These are phyloP conservation scores for Phaeotremella fagi DNA, from an alignment of 768 basidiomycete species.

Conservation along the genomic window DNA sequence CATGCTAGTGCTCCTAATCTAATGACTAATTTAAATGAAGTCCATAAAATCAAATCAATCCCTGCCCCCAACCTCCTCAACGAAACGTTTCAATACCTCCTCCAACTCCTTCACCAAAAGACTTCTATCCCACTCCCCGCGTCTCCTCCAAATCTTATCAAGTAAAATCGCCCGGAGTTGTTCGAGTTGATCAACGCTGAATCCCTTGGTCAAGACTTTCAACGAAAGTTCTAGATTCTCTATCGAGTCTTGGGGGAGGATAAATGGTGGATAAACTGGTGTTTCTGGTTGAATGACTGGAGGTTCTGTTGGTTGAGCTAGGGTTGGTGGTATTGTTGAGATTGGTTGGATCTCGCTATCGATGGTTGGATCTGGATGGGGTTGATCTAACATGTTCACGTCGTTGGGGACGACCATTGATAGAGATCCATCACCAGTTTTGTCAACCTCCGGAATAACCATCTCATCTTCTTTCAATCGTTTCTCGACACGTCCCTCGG, in stretches of 20 bases:
- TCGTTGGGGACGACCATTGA: not conserved
- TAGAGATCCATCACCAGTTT: not conserved
- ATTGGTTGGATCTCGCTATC: not conserved
- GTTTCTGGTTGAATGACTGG: conserved; percentile 58
- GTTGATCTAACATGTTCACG: not conserved
- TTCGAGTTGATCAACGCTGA: conserved; percentile 86
- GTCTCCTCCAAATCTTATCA: conserved; percentile 72
- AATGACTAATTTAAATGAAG: too few relatives aligned
- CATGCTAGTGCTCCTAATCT: too few relatives aligned
- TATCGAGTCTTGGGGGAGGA: conserved; percentile 57
- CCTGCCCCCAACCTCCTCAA: conserved; percentile 56
- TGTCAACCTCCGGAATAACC: not conserved
- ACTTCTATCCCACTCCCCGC: conserved; percentile 78
- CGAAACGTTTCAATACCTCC: conserved; percentile 60
- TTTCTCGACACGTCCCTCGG: conserved; percentile 13
- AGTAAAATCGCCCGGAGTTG: conserved; percentile 83
- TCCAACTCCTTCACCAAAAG: conserved; percentile 60
- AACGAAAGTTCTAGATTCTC: conserved; percentile 55
- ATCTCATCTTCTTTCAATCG: conserved; percentile 1
- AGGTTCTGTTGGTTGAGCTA: conserved; percentile 44
- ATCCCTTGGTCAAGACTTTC: conserved; percentile 54
- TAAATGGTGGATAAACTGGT: conserved; percentile 60
- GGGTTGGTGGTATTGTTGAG: not conserved
- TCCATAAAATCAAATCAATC: too few relatives aligned
- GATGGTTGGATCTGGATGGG: not conserved